Conservation (phyloP, 2,329 filamentous ascomycete genomes). For the Aspergillus amoenus region DNA sequence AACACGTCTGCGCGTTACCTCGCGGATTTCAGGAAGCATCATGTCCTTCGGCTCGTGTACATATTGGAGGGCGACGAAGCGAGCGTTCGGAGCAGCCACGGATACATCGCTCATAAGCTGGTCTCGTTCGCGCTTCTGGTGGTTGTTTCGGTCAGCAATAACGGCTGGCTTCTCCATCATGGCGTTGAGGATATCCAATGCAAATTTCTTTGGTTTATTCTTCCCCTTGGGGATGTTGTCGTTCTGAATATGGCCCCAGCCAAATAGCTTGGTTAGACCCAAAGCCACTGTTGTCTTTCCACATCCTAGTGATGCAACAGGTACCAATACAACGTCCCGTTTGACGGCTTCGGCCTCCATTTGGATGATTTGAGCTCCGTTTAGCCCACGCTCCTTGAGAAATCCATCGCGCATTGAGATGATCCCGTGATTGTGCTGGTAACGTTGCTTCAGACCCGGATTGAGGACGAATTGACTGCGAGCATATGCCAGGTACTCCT, state of each 20-base stretch:
- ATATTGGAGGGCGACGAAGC: slow-evolving; percentile 84
- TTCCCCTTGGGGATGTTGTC: slow-evolving; percentile 84
- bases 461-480: slow-evolving; percentile 70
- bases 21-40: slow-evolving; percentile 69
- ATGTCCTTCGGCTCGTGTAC: slow-evolving; percentile 66
- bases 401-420: slow-evolving; percentile 89
- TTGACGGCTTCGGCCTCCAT: slow-evolving; percentile 58
- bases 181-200: slow-evolving; percentile 64
- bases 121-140: slow-evolving; percentile 79
- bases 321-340: slow-evolving; percentile 75
- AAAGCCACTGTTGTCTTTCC: slow-evolving; percentile 93
- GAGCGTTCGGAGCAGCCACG: slow-evolving; percentile 60
- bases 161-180: slow-evolving; percentile 69
- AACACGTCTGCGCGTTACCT: slow-evolving; percentile 75
- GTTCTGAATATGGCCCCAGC: slow-evolving; percentile 92
- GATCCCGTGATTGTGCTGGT: slow-evolving; percentile 89
- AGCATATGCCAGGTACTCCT: slow-evolving; percentile 85
- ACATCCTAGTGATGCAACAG: slow-evolving; percentile 90
- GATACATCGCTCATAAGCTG: slow-evolving; percentile 81
- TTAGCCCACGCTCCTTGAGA: slow-evolving; percentile 75
- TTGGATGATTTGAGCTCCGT: slow-evolving; percentile 86
- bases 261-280: slow-evolving; percentile 77
- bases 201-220: slow-evolving; percentile 75
- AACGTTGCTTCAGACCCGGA: slow-evolving; percentile 66
- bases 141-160: slow-evolving; percentile 92